A percentile compares a stretch with the other conserved stretches of the same genome.
phyloP scores from a whole-genome alignment of 1,284 basidiomycete genomes.

The Gymnopus androsaceus region DNA sequence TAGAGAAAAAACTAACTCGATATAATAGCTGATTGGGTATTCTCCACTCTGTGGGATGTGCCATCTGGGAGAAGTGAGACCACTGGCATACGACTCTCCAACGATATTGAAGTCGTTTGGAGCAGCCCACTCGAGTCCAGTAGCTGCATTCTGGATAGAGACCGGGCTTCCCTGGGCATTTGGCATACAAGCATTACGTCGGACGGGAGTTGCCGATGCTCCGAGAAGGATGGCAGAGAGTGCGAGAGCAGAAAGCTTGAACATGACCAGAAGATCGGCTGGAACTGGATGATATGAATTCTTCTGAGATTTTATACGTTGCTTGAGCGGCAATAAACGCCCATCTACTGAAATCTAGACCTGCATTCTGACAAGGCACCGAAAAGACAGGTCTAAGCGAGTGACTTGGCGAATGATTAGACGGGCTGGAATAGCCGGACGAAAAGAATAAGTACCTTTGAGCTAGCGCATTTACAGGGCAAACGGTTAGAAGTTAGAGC shows the following conservation, averaged over 20 bases:
- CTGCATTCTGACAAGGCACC: too few relatives aligned
- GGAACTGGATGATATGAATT: too few relatives aligned
- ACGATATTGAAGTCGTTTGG: background rate
- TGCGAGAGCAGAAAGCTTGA: background rate
- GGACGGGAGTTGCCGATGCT: background rate
- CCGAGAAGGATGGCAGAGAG: background rate
- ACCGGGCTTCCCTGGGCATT: slow-evolving; percentile 4
- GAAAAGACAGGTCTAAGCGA: too few relatives aligned
- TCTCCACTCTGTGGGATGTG: background rate
- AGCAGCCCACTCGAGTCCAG: slow-evolving; percentile 1
- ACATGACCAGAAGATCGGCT: background rate
- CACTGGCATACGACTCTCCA: background rate
- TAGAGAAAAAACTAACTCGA: background rate
- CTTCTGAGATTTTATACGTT: background rate
- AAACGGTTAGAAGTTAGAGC: too few relatives aligned
- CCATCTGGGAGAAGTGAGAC: background rate
- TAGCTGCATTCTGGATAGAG: background rate
- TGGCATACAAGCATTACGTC: background rate
- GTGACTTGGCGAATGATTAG: too few relatives aligned
- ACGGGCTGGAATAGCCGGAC: too few relatives aligned
- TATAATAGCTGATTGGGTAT: slow-evolving; percentile 1
- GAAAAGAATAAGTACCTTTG: too few relatives aligned
- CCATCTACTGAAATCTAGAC: too few relatives aligned
- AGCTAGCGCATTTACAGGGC: too few relatives aligned
- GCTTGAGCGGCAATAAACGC: background rate